Conservation (phyloP, 352 stramenopile species). For the Phytophthora nicotianae region DNA sequence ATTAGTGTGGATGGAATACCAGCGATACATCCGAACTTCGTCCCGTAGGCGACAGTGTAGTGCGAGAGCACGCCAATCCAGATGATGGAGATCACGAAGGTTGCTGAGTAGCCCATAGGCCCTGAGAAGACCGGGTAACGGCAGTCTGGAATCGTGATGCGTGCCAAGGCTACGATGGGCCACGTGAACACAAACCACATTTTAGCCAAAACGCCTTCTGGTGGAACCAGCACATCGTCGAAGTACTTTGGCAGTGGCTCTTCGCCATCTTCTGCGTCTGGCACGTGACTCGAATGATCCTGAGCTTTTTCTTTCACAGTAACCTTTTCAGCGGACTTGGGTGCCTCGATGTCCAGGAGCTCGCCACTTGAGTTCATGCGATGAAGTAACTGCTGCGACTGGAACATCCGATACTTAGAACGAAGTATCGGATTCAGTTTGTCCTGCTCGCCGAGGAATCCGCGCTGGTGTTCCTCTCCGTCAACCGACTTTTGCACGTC, state of each 20-base stretch:
- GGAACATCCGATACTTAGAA: constrained; percentile 78
- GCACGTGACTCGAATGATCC: constrained; percentile 7
- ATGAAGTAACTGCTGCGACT: constrained; percentile 49
- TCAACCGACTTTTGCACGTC: constrained; percentile 16
- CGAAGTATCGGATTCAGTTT: constrained; percentile 61
- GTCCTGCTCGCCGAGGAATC: constrained; percentile 45
- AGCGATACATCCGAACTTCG: constrained; percentile 69
- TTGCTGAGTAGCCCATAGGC: constrained; percentile 47
- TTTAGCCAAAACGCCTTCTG: constrained; percentile 46
- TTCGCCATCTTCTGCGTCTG: constrained; percentile 12
- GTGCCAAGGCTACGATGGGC: constrained; percentile 70
- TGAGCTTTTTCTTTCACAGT: constrained; percentile 9
- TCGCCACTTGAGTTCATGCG: constrained; percentile 15
- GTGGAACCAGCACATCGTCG: constrained; percentile 56
- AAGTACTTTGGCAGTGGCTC: constrained; percentile 62
- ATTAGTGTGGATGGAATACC: constrained; percentile 75
- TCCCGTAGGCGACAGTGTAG: constrained; percentile 65
- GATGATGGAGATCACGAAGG: constrained; percentile 67
- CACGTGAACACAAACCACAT: constrained; percentile 67
- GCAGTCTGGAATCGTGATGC: constrained; percentile 78
- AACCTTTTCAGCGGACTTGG: constrained; percentile 5
- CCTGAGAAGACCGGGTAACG: constrained; percentile 63
- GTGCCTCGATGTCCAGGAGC: constrained; percentile 16
- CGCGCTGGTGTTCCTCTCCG: constrained; percentile 28
- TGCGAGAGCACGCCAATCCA: constrained; percentile 84